Conservation (phyloP, 2,329 filamentous ascomycete genomes). For the Aspergillus uvarum region DNA sequence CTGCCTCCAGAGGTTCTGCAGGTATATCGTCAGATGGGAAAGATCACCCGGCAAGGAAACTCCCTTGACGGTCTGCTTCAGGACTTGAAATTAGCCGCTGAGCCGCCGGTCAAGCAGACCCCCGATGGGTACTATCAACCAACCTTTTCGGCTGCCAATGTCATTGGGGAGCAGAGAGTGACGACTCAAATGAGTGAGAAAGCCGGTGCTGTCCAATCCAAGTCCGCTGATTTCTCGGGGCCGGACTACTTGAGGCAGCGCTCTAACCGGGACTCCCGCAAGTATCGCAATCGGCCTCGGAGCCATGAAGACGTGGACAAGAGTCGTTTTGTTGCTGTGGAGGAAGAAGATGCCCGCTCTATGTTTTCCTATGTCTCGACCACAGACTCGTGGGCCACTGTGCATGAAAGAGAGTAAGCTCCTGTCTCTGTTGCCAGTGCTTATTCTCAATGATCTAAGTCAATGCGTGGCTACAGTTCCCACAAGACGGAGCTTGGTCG, state of each 20-base stretch:
- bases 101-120: not conserved
- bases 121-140: not conserved
- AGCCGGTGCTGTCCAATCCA: not conserved
- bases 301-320: conserved; percentile 1
- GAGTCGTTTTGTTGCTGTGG: conserved; percentile 5
- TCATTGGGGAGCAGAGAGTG: not conserved
- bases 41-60: conserved; percentile 29
- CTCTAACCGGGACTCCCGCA: conserved; percentile 17
- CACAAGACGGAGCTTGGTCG: not conserved
- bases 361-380: conserved; percentile 22
- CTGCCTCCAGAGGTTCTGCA: conserved; percentile 24
- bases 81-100: conserved; percentile 27
- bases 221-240: not conserved
- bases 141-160: not conserved
- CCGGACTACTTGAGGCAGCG: conserved; percentile 2
- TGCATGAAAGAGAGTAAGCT: conserved; percentile 23
- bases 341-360: conserved; percentile 15
- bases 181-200: not conserved
- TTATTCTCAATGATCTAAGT: not conserved
- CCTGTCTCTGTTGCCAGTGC: not conserved
- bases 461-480: not conserved
- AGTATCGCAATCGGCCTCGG: conserved; percentile 14
- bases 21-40: conserved; percentile 33
- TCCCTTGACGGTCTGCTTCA: conserved; percentile 29
- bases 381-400: conserved; percentile 26